phyloP scores from a whole-genome alignment of 148 eudicot species.

The Mesembryanthemum crystallinum region DNA sequence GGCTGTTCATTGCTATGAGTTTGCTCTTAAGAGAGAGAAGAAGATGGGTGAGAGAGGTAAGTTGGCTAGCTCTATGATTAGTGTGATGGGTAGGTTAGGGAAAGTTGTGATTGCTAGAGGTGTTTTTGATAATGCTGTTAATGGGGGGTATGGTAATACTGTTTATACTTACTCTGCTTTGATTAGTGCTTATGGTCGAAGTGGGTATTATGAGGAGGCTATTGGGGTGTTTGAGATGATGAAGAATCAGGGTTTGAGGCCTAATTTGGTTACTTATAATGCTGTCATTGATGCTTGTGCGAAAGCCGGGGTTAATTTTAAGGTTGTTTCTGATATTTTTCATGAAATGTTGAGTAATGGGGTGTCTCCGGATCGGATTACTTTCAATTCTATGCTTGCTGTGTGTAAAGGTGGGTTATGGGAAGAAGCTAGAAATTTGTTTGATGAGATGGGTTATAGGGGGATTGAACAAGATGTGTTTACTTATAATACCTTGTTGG shows the following conservation, averaged over 20 bases:
- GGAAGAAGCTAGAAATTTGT: constrained; percentile 70
- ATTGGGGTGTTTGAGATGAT: constrained; percentile 64
- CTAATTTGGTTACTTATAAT: constrained; percentile 88
- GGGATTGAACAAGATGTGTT: constrained; percentile 88
- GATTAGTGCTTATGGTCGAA: constrained; percentile 82
- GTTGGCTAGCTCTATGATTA: constrained; percentile 85
- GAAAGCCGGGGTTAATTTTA: constrained; percentile 76
- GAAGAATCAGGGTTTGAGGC: constrained; percentile 71
- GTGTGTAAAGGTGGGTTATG: constrained; percentile 89
- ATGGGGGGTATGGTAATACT: constrained; percentile 76
- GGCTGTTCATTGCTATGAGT: constrained; percentile 68
- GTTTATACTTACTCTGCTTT: constrained; percentile 90
- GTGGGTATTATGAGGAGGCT: constrained; percentile 72
- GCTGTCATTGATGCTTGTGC: constrained; percentile 96
- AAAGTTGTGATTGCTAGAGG: constrained; percentile 67
- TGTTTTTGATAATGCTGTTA: constrained; percentile 70
- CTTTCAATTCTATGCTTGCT: constrained; percentile 79
- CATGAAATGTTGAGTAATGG: constrained; percentile 66
- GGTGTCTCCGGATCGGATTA: constrained; percentile 81
- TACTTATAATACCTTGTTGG: constrained; percentile 87
- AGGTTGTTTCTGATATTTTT: constrained; percentile 50
- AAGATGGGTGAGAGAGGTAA: constrained; percentile 66
- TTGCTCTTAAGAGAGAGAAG: constrained; percentile 52
- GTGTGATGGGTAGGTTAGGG: constrained; percentile 86
- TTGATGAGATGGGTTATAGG: constrained; percentile 64